Percentiles rank a stretch among this genome's conserved stretches.
Evolutionary conservation across 331 rosid species (phyloP).

Genomic region (Spiraea crenata): DNA sequence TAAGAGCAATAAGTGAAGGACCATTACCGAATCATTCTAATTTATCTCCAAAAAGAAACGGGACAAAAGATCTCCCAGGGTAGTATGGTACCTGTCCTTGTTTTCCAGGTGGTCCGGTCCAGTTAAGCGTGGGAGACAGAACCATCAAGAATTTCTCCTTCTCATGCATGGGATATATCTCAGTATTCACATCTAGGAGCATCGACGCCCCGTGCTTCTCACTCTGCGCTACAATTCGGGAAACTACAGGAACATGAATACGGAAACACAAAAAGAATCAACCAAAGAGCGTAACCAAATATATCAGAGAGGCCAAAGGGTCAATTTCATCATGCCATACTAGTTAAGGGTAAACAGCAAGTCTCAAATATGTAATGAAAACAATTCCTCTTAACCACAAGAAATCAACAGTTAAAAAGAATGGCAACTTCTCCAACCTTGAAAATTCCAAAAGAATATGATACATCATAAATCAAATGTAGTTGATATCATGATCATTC

Average conservation of each 20-base stretch:
- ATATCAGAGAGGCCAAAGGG: background rate
- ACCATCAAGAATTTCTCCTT: slow-evolving; percentile 70
- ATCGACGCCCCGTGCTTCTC: slow-evolving; percentile 65
- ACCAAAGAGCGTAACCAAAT: background rate
- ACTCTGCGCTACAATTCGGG: slow-evolving; percentile 66
- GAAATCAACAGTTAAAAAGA: too few relatives aligned
- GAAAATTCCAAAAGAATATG: too few relatives aligned
- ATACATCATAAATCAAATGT: too few relatives aligned
- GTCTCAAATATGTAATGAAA: too few relatives aligned
- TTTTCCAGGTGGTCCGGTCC: slow-evolving; percentile 32
- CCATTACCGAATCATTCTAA: background rate
- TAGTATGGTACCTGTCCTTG: slow-evolving; percentile 45
- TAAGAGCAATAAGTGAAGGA: background rate
- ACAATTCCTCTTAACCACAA: too few relatives aligned
- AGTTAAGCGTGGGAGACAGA: slow-evolving; percentile 67
- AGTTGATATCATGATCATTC: background rate
- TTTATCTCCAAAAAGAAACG: background rate
- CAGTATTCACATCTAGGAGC: slow-evolving; percentile 73
- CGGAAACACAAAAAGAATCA: background rate
- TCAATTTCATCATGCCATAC: background rate
- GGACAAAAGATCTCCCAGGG: slow-evolving; percentile 3
- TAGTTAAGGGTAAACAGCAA: background rate
- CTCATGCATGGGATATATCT: slow-evolving; percentile 67
- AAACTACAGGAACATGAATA: slow-evolving; percentile 44
- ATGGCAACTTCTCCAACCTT: too few relatives aligned